A percentile compares a stretch with the other conserved stretches of the same genome.
These are phyloP conservation scores for Aspergillus indologenus DNA, from an alignment of 495 filamentous ascomycete genomes.

Conservation along the genomic window DNA sequence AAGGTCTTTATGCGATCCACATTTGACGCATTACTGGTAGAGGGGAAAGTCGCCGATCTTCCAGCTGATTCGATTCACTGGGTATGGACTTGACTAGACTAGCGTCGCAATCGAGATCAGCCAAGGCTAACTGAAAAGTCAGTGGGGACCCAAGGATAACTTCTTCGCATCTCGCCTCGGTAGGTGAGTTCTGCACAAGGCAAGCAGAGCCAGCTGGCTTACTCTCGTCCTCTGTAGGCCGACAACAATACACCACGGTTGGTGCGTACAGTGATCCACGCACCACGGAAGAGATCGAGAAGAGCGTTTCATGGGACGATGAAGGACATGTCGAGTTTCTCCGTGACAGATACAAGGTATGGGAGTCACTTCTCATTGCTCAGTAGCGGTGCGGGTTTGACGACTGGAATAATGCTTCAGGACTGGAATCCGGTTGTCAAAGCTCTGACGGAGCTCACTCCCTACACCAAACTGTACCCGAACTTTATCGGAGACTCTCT, in stretches of 20 bases:
- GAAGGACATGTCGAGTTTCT: slow-evolving; percentile 37
- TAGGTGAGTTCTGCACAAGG: slow-evolving; percentile 13
- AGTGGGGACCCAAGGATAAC: slow-evolving; percentile 45
- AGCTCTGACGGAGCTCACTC: slow-evolving; percentile 40
- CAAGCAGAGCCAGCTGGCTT: slow-evolving; percentile 13
- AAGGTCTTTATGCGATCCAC: slow-evolving; percentile 47
- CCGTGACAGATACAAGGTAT: slow-evolving; percentile 31
- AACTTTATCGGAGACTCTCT: slow-evolving; percentile 41
- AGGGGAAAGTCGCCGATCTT: slow-evolving; percentile 36
- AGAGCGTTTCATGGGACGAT: slow-evolving; percentile 39
- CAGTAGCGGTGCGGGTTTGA: not conserved
- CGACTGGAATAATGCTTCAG: slow-evolving; percentile 9
- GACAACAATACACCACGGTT: slow-evolving; percentile 44
- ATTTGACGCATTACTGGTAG: slow-evolving; percentile 39
- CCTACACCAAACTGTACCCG: slow-evolving; percentile 41
- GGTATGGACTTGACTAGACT: slow-evolving; percentile 18
- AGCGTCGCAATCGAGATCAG: not conserved
- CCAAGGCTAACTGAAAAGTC: not conserved
- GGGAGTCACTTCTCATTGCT: slow-evolving; percentile 8
- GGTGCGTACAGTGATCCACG: slow-evolving; percentile 44
- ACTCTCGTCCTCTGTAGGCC: too few relatives aligned
- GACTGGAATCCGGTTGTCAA: slow-evolving; percentile 46
- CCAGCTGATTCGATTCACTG: slow-evolving; percentile 47
- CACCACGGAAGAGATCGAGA: slow-evolving; percentile 33
- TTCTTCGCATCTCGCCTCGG: slow-evolving; percentile 46